Evolutionary conservation across 495 filamentous ascomycete species (phyloP).

Genomic region (Lophiotrema nucula): DNA sequence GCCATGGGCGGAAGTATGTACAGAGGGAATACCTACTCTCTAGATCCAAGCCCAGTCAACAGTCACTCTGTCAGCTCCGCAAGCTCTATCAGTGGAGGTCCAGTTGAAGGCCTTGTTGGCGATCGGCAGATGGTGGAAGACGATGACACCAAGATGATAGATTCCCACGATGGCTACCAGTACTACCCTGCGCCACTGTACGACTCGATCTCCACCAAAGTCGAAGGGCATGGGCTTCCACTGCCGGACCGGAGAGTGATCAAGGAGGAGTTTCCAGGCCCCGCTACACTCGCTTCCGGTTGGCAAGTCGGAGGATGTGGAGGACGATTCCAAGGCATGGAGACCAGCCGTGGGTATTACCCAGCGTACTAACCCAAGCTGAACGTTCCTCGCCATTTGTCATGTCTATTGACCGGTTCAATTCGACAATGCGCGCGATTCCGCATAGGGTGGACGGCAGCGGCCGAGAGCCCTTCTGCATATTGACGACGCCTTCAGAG

Average conservation of each 20-base stretch:
- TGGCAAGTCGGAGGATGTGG: slow-evolving; percentile 36
- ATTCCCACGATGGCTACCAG: slow-evolving; percentile 35
- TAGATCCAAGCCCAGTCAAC: slow-evolving; percentile 33
- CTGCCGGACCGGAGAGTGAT: slow-evolving; percentile 32
- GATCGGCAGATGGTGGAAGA: slow-evolving; percentile 38
- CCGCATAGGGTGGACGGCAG: neutral
- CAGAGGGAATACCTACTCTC: slow-evolving; percentile 33
- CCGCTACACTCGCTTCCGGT: slow-evolving; percentile 22
- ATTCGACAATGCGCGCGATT: slow-evolving; percentile 6
- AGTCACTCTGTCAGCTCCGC: slow-evolving; percentile 39
- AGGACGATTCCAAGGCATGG: slow-evolving; percentile 39
- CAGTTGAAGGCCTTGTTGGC: slow-evolving; percentile 33
- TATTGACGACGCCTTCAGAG: neutral
- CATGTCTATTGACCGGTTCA: slow-evolving; percentile 16
- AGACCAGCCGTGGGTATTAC: slow-evolving; percentile 39
- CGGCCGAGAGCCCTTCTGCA: slow-evolving; percentile 5
- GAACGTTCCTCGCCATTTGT: slow-evolving; percentile 11
- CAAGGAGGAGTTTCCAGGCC: slow-evolving; percentile 38
- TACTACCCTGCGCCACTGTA: slow-evolving; percentile 40
- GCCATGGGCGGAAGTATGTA: slow-evolving; percentile 28
- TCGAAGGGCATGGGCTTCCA: slow-evolving; percentile 16
- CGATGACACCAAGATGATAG: slow-evolving; percentile 34
- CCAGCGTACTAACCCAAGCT: slow-evolving; percentile 24
- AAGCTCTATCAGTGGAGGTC: slow-evolving; percentile 40
- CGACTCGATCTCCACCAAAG: slow-evolving; percentile 31